These are phyloP conservation scores for Capsella rubella DNA, from an alignment of 441 rosid species.

Conservation along the genomic window DNA sequence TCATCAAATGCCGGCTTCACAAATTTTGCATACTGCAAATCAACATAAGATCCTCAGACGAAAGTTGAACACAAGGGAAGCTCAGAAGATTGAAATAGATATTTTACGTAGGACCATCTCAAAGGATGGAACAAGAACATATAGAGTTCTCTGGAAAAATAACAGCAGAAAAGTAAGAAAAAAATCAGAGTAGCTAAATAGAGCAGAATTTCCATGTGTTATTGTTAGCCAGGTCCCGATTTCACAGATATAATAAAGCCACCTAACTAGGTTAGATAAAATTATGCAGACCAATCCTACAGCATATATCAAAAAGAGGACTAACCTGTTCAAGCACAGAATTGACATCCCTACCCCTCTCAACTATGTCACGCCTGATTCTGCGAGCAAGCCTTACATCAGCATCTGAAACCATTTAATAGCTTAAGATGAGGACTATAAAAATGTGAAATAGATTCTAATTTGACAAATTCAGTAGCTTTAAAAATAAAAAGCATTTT, in stretches of 20 bases:
- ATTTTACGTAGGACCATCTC: background rate
- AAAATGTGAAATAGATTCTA: conserved; percentile 19
- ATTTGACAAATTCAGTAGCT: conserved; percentile 4
- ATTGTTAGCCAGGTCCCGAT: background rate
- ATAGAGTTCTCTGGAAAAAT: background rate
- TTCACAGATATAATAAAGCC: background rate
- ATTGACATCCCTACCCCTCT: conserved; percentile 84
- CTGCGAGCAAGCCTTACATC: conserved; percentile 98
- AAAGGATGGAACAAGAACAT: background rate
- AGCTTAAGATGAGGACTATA: conserved; percentile 21
- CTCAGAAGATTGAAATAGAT: background rate
- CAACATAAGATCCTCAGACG: conserved; percentile 21
- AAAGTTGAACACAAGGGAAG: background rate
- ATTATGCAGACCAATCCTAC: background rate
- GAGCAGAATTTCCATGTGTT: background rate
- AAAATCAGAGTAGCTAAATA: background rate
- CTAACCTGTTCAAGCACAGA: conserved; percentile 93
- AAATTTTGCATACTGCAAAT: conserved; percentile 92
- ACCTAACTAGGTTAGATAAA: conserved; percentile 15
- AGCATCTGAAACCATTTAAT: conserved; percentile 68
- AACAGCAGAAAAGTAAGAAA: conserved; percentile 20
- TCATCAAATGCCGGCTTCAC: conserved; percentile 99
- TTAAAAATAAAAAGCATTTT: background rate
- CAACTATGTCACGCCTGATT: conserved; percentile 87
- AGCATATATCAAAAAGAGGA: conserved; percentile 17